Evolutionary conservation across 2,329 filamentous ascomycete genomes (phyloP).

Genomic region (Trichoderma hamatum): DNA sequence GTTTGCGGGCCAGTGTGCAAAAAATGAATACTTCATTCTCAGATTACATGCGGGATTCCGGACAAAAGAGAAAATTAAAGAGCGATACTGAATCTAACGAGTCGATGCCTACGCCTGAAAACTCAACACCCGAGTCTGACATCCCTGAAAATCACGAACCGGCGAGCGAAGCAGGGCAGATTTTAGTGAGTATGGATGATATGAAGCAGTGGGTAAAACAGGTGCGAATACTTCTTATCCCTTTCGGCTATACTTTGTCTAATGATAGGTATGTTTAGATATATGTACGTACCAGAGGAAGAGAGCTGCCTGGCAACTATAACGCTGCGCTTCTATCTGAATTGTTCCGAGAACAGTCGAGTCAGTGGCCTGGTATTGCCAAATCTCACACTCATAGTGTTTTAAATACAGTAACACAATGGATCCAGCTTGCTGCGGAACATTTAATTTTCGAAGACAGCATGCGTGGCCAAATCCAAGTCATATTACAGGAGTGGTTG

Average conservation of each 20-base stretch:
- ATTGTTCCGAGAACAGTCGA: slow-evolving; percentile 1
- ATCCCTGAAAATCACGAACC: neutral
- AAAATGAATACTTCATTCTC: neutral
- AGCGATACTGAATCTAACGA: neutral
- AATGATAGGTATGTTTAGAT: rapidly evolving
- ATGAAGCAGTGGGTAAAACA: slow-evolving; percentile 1
- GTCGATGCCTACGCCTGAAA: neutral
- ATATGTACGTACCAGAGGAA: neutral
- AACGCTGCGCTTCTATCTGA: neutral
- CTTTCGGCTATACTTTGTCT: neutral
- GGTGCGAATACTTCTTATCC: neutral
- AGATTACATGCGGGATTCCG: neutral
- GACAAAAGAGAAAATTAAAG: neutral
- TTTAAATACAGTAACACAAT: neutral
- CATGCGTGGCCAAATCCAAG: neutral
- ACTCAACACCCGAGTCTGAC: neutral
- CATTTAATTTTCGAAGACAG: neutral
- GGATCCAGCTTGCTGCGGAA: neutral
- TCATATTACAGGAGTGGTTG: neutral
- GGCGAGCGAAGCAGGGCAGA: neutral
- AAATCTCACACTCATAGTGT: neutral
- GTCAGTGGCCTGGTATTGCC: neutral
- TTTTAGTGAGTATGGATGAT: neutral
- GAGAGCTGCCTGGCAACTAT: neutral
- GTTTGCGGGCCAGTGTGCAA: neutral